A percentile compares a stretch with the other conserved stretches of the same genome.
Evolutionary conservation across 139 green algal species (phyloP).

Genomic region (Pedinophyceae sp.): DNA sequence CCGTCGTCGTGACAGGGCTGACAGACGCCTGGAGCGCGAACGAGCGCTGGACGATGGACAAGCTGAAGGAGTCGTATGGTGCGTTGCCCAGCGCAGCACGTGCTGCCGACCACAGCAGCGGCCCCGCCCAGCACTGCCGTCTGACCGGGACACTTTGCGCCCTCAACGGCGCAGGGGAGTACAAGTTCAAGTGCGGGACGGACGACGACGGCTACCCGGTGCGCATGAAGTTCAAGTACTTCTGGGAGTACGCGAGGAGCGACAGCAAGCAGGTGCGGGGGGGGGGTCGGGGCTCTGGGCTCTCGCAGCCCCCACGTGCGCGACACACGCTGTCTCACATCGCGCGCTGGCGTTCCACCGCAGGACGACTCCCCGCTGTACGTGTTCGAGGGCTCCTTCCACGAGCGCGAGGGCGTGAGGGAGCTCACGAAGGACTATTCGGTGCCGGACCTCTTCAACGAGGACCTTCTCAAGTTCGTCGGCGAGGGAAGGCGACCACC

Average conservation of each 20-base stretch:
- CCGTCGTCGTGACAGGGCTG: conserved; percentile 51
- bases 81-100: too few species aligned
- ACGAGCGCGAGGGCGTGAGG: background rate
- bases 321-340: too few species aligned
- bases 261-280: too few species aligned
- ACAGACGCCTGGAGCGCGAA: conserved; percentile 39
- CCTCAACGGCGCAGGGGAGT: too few species aligned
- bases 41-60: conserved; percentile 28
- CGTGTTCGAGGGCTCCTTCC: conserved; percentile 59
- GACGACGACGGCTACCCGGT: conserved; percentile 86
- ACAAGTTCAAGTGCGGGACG: conserved; percentile 74
- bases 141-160: too few species aligned
- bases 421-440: background rate
- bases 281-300: too few species aligned
- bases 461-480: conserved; percentile 51
- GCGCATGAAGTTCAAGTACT: conserved; percentile 55
- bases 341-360: too few species aligned
- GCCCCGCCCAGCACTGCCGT: too few species aligned
- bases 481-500: background rate
- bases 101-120: too few species aligned
- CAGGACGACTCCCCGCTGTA: conserved; percentile 65
- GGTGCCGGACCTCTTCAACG: conserved; percentile 43
- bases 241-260: conserved; percentile 61
- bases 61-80: conserved; percentile 28
- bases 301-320: too few species aligned